Percentiles rank a stretch among this genome's conserved stretches.
Evolutionary conservation across 495 filamentous ascomycete genomes (phyloP).

Genomic region (Saxispiralis lemnorum): DNA sequence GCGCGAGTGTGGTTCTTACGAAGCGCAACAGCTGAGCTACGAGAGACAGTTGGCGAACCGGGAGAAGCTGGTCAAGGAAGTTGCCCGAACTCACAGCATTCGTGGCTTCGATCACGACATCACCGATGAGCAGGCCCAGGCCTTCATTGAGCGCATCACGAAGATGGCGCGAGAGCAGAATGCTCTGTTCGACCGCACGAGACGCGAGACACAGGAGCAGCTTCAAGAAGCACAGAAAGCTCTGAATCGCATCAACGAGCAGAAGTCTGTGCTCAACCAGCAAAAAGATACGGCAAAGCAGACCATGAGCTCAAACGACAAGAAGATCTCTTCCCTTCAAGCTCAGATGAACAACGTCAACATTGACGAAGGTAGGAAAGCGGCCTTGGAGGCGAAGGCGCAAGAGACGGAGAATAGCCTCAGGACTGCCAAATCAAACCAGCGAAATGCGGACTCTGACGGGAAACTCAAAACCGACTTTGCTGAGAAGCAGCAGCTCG

Average conservation of each 20-base stretch:
- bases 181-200: slow-evolving; percentile 52
- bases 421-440: slow-evolving; percentile 40
- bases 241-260: slow-evolving; percentile 51
- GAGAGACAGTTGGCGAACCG: slow-evolving; percentile 58
- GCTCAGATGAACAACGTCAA: slow-evolving; percentile 48
- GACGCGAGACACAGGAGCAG: slow-evolving; percentile 52
- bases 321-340: slow-evolving; percentile 43
- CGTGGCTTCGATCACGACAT: slow-evolving; percentile 67
- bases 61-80: slow-evolving; percentile 54
- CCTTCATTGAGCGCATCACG: slow-evolving; percentile 63
- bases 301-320: slow-evolving; percentile 52
- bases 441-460: slow-evolving; percentile 47
- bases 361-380: slow-evolving; percentile 67
- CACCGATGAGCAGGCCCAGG: slow-evolving; percentile 50
- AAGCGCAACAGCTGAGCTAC: slow-evolving; percentile 73
- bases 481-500: slow-evolving; percentile 42
- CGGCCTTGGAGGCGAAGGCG: slow-evolving; percentile 51
- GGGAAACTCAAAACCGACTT: slow-evolving; percentile 44
- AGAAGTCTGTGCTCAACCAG: slow-evolving; percentile 47
- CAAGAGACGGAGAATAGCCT: slow-evolving; percentile 50
- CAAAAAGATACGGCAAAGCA: slow-evolving; percentile 51
- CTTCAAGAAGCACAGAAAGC: slow-evolving; percentile 44
- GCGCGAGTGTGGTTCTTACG: slow-evolving; percentile 62
- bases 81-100: slow-evolving; percentile 62
- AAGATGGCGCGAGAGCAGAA: slow-evolving; percentile 62